These are phyloP conservation scores for Zygoascus hellenicus DNA, from an alignment of 1,139 yeast genomes.

Conservation along the genomic window DNA sequence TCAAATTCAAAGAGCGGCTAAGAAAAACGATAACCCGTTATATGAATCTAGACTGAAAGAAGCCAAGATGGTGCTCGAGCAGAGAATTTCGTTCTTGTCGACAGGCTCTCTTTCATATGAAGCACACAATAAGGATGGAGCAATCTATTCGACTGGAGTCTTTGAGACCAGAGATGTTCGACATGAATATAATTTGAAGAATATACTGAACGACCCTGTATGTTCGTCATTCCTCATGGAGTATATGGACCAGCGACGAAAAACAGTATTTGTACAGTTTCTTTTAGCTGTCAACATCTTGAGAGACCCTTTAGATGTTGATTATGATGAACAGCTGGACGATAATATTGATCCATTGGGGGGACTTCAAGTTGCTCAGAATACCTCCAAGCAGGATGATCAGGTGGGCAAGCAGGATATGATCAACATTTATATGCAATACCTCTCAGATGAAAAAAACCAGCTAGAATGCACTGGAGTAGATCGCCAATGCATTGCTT, in stretches of 20 bases:
- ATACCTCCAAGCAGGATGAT: constrained; percentile 18
- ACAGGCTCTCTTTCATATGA: constrained; percentile 8
- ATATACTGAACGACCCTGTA: constrained; percentile 43
- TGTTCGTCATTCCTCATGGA: constrained; percentile 49
- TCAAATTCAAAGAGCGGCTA: constrained; percentile 32
- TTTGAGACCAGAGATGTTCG: constrained; percentile 22
- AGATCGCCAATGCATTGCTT: constrained; percentile 22
- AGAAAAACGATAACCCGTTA: constrained; percentile 19
- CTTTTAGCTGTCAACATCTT: constrained; percentile 65
- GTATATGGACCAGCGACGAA: constrained; percentile 47
- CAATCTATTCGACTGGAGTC: background rate
- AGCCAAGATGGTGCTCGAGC: constrained; percentile 27
- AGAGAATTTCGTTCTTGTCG: constrained; percentile 26
- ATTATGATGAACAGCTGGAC: constrained; percentile 33
- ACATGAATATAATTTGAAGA: constrained; percentile 35
- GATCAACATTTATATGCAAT: constrained; percentile 41
- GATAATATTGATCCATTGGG: constrained; percentile 27
- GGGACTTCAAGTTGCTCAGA: constrained; percentile 21
- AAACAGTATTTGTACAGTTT: constrained; percentile 46
- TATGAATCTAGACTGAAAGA: constrained; percentile 28
- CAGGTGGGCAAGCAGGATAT: constrained; percentile 29
- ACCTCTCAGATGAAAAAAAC: constrained; percentile 32
- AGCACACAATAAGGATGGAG: background rate
- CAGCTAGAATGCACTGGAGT: constrained; percentile 21
- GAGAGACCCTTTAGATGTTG: constrained; percentile 65